phyloP scores from a whole-genome alignment of 208 protist genomes.

The Crithidia thermophila region DNA sequence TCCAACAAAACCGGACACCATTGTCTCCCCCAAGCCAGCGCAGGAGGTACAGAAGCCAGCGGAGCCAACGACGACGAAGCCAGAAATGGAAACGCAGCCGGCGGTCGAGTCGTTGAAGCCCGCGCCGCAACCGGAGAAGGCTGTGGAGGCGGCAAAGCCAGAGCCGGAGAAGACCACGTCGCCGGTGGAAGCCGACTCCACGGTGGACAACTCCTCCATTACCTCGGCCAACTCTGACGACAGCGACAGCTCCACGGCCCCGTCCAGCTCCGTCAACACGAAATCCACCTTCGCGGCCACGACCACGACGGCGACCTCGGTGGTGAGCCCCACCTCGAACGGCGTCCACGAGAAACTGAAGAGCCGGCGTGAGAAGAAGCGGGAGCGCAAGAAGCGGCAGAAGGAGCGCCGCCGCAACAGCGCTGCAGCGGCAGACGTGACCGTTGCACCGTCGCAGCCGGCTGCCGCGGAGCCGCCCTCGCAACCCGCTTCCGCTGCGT shows the following conservation, averaged over 20 bases:
- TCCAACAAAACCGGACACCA: no score
- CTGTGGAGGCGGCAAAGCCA: no score
- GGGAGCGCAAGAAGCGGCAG: conserved; percentile 17
- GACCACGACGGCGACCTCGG: no score
- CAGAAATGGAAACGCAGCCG: background rate
- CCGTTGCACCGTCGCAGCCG: background rate
- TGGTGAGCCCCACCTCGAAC: conserved; percentile 7
- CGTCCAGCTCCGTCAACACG: no score
- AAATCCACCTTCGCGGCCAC: no score
- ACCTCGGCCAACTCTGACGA: no score
- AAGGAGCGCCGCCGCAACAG: background rate
- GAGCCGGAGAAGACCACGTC: no score
- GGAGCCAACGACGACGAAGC: background rate
- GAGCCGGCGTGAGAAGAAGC: background rate
- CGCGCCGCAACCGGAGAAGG: background rate
- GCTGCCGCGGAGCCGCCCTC: background rate
- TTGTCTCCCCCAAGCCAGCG: no score
- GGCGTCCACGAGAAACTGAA: background rate
- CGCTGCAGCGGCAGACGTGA: conserved; percentile 4
- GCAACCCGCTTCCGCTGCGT: background rate
- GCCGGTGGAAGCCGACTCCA: no score
- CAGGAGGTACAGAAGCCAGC: no score
- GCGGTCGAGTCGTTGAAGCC: background rate
- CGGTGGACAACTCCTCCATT: no score
- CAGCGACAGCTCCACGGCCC: no score